phyloP scores from a whole-genome alignment of 106 monocot genomes.

The Chionographis japonica region DNA sequence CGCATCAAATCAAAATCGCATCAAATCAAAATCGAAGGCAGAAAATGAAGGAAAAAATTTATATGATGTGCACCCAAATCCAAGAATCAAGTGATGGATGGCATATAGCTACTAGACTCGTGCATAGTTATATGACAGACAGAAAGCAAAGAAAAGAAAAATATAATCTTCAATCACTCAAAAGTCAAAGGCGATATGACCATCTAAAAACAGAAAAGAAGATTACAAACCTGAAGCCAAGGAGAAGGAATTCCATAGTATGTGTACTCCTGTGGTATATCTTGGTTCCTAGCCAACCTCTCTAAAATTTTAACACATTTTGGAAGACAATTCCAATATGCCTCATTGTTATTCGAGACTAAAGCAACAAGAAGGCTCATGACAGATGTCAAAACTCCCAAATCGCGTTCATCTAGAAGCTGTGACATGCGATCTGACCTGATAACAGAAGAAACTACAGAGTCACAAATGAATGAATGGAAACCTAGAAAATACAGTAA shows the following conservation, averaged over 20 bases:
- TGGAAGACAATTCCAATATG: slow-evolving; percentile 97
- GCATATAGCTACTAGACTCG: no score
- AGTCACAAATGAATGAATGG: slow-evolving; percentile 2
- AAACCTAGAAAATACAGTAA: not conserved
- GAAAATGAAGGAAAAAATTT: no score
- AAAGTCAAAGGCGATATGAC: not conserved
- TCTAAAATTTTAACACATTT: slow-evolving; percentile 96
- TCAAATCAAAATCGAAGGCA: no score
- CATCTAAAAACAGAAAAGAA: not conserved
- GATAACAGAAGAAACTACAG: slow-evolving; percentile 12
- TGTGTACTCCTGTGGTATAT: slow-evolving; percentile 95
- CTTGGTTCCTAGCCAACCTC: slow-evolving; percentile 82
- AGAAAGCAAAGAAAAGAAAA: no score
- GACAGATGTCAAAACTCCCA: slow-evolving; percentile 92
- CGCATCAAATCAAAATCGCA: no score
- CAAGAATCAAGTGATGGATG: no score
- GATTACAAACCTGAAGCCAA: slow-evolving; percentile 85
- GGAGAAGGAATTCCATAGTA: slow-evolving; percentile 99
- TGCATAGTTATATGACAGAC: no score
- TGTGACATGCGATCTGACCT: slow-evolving; percentile 98
- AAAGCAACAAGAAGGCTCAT: slow-evolving; percentile 98
- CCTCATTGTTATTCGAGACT: slow-evolving; percentile 83
- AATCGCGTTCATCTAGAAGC: slow-evolving; percentile 96
- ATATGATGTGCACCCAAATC: no score
- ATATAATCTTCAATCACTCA: no score